Evolutionary conservation across 2,329 filamentous ascomycete genomes (phyloP), one percentile per base, ranked within the genome.

Genomic region (Stagonosporopsis tanaceti): DNA sequence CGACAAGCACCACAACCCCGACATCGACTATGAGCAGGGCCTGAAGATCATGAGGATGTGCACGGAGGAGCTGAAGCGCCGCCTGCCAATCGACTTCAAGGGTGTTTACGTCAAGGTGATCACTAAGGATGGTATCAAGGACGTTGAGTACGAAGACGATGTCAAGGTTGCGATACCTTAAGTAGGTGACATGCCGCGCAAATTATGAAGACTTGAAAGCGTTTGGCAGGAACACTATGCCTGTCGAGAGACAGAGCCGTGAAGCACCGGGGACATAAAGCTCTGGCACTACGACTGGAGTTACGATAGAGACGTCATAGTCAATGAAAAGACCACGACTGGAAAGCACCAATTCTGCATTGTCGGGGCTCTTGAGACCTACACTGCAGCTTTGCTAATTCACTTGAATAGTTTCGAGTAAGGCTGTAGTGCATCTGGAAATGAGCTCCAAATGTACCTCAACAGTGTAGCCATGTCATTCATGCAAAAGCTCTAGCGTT

Each of bases 11-110:
- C 95, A 99, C 78, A 91, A 97, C 74, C 94, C 95, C 45, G 90
- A 97, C 74, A 98, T 99, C 78, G 86, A 85, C 60, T 88, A 95
- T 52, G 93, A 90, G 62, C 87, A 96, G 78, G 95, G 95, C 55
- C 86, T 97, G 80, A 95, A 97, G 84, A 87, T 99, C 62, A 82
- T 99, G 72, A 89, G 87, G 70, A 90, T 97, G 89, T 99, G 95
- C 82, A 95, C 92, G 67, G 93, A 98, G 77, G 95, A 99, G 84
- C 82, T 99, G 76, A 97, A 97, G 87, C 88, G 95, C 77, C 87
- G 96, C 79, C 86, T 99, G 84, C 95, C 95, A 59, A 93, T 99
- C 75, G 95, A 99, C 78, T 99, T 98, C 86, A 99, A 99, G 85
- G 95, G 95, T 37, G 91, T 97, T 70, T 70, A 88, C 50, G 93